Evolutionary conservation across 2,329 filamentous ascomycete species (phyloP), one percentile per base, ranked within the genome.

Genomic region (Penicillium sp.): DNA sequence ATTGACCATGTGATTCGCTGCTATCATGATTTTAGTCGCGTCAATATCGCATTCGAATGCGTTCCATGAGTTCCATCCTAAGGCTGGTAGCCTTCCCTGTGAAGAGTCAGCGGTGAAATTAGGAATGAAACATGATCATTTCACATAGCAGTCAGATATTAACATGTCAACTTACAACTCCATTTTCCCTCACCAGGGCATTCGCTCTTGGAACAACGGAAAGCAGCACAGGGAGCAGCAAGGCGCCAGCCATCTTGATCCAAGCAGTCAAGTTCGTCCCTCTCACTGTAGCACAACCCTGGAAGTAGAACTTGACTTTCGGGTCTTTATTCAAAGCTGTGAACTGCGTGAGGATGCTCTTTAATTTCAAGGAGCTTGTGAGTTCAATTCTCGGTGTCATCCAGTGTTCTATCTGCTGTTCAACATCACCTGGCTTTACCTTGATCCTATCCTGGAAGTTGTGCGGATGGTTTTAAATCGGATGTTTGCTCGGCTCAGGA

Each of bases 61-160:
- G 56, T 79, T 79, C 75, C 75, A 77, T 24, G 71, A 72, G 60
- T 76, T 72, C 73, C 77, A 80, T 13, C 78, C 77, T 61, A 80
- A 57, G 3, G 70, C 67, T 36, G 70, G 69, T 2, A 69, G 39
- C 48, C 51, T 58, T 2, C 69, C 67, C 69, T 71, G 21, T 14
- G 39, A 8, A 1, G 3, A 7, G 36, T 55, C 7, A 56, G 27
- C 10, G 14, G 16, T 18, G 9, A 18, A 18, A 18, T 18, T 18
- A 2, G 18, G 18, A 24, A 39, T 44, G 18, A 7, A 31, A 11
- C 16, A 27, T 7, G 8, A 21, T 21, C 10, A 7, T 16, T 2
- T 38, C 2, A 3, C 38, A 10, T 16, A 3, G 10, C 16, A 40
- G 8, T n/a, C n/a, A n/a, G n/a, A n/a, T n/a, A n/a, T n/a, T n/a